Base-by-base conservation (phyloP, 345 rosid species). In the Bruguiera gymnorhiza region DNA sequence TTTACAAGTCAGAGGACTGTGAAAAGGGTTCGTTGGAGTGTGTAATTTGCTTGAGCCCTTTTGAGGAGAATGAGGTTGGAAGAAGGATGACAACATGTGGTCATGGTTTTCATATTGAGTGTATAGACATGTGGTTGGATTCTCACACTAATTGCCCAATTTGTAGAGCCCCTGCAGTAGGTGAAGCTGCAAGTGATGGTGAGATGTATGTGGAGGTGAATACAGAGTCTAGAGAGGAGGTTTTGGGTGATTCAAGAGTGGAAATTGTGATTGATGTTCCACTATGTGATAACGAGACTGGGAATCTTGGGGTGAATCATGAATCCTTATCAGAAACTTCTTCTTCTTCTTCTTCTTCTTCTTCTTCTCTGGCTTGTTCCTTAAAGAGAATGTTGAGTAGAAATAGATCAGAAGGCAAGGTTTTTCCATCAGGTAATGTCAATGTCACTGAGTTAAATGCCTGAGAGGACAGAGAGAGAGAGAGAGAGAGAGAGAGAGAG, bases 51-150 rank as follows among this genome's bases (percentile, higher is more conserved):
- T 75, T 93, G 15, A 83, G 85, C 36, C 66, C 66, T 20, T 90
- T 88, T 61, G 92, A 86, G 78, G 93, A 77, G 0, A 75, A 80
- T 39, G 98, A 90, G 6, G 71, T 75, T 8, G 90, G 97, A 16
- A 80, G 92, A 75, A 80, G 76, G 27, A 50, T 93, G 61, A 80
- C 76, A 18, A 85, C 67, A 1, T 93, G 98, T 37, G 88, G 88
- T 21, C 98, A 93, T 69, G 74, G 75, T 37, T 93, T 93, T 69
- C 98, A 90, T 48, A 84, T 87, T 24, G 90, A 87, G 67, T 93
- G 97, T 64, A 85, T 93, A 50, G 97, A 90, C 31, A 90, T 80
- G 87, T 93, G 98, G 98, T 67, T 93, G 66, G 75, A 77, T 26
- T 88, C 90, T 67, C 90, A 89, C 67, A 67, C 86, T 1, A 88